Conservation (phyloP, 305 asterid species). For the Ilex paraguariensis region DNA sequence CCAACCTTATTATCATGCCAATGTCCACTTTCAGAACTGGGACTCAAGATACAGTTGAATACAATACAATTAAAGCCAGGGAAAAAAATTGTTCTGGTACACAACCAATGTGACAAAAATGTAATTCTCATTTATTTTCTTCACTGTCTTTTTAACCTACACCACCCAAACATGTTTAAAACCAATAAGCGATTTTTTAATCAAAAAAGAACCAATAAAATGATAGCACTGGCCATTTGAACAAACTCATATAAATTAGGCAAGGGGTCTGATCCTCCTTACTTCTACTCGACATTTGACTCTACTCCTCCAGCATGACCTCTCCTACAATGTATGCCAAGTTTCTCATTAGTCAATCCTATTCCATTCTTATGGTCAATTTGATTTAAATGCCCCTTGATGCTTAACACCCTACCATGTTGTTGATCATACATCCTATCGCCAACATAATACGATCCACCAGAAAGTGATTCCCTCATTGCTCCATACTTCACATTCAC, state of each 20-base stretch:
- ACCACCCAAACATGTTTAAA: no score
- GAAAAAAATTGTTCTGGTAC: no score
- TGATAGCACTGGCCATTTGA: conserved; percentile 41
- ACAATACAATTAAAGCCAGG: no score
- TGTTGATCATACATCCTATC: conserved; percentile 42
- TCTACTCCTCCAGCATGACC: conserved; percentile 22
- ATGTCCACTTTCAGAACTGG: no score
- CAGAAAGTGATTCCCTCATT: conserved; percentile 38
- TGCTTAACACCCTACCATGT: conserved; percentile 63
- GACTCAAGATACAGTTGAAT: no score
- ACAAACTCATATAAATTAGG: conserved; percentile 10
- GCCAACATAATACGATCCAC: conserved; percentile 27
- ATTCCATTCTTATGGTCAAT: conserved; percentile 27
- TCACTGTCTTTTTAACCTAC: no score
- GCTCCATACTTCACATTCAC: conserved; percentile 74
- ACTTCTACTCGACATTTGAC: not conserved
- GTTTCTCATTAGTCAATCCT: conserved; percentile 27
- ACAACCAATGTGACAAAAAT: no score
- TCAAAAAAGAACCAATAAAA: no score
- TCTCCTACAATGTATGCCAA: conserved; percentile 22
- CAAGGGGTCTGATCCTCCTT: conserved; percentile 20
- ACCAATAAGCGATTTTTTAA: no score
- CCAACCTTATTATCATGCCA: no score
- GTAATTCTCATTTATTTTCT: no score
- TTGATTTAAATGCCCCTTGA: conserved; percentile 39